Evolutionary conservation across 495 filamentous ascomycete species (phyloP), one percentile per base, ranked within the genome.

Genomic region (Lichenothelia convexa): DNA sequence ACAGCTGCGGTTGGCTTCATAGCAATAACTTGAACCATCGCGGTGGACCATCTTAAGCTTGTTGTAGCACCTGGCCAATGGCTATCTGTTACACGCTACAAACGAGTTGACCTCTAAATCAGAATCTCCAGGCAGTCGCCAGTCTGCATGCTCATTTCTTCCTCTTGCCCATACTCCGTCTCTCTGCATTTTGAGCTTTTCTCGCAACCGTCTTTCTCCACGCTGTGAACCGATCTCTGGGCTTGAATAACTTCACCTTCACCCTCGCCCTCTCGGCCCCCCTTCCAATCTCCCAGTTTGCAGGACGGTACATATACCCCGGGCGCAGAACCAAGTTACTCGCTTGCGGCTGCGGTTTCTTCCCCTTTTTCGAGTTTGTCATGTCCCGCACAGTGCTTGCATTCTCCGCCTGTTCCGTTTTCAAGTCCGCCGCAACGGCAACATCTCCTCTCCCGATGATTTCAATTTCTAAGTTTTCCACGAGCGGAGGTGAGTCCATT

Each of bases 281-380:
- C 12, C 71, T 36, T 41, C 84, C 86, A 59, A 94, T 85, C 52
- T 74, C 59, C 77, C 77, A 87, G 58, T 89, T 93, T 35, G 71
- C 64, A 61, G 86, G 76, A 40, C 81, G 69, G 57, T 81, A 86
- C 60, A 78, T 76, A 56, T 86, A 84, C 36, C 80, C 75, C 4
- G 67, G 62, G 31, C 72, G 64, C 41, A 85, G 51, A 3, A 3
- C 13, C 2, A 26, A 21, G 13, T 35, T 20, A 16, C 22, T 13
- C 33, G n/a, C 5, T 5, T 20, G 33, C 13, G 15, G 33, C 5
- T 7, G 12, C 35, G 7, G 19, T 6, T 27, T 13, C 3, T 12
- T 33, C 31, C 17, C 34, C 34, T 3, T 35, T 6, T 21, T 22
- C 31, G 31, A n/a, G 18, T 17, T 33, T 20, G 34, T 15, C 35